Percentiles rank a stretch among this genome's conserved stretches.
Evolutionary conservation across 306 rosid genomes (phyloP).

Genomic region (Purshia tridentata): DNA sequence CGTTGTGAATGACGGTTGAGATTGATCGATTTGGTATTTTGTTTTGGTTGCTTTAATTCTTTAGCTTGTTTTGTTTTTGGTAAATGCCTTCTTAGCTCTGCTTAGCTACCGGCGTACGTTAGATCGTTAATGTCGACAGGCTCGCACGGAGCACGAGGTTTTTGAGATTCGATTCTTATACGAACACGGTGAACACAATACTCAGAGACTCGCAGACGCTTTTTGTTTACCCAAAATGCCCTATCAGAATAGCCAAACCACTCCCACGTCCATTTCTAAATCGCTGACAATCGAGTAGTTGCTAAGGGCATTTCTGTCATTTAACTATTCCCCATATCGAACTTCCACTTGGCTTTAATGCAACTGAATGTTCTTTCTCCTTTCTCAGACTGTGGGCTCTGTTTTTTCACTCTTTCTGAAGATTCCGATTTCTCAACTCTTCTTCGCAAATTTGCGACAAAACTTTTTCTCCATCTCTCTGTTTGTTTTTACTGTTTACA

Average conservation of each 20-base stretch:
- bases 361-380: conserved; percentile 27
- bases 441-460: conserved; percentile 4
- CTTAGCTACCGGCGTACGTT: conserved; percentile 19
- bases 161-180: conserved; percentile 26
- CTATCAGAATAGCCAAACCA: not conserved
- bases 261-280: not conserved
- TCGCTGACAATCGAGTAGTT: not conserved
- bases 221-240: conserved; percentile 10
- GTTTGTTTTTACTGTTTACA: not conserved
- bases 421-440: conserved; percentile 14
- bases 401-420: not conserved
- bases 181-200: conserved; percentile 20
- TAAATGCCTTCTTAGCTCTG: too few relatives aligned
- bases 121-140: conserved; percentile 1
- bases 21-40: not conserved
- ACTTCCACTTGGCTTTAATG: conserved; percentile 18
- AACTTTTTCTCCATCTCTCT: not conserved
- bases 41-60: not conserved
- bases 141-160: conserved; percentile 21
- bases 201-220: conserved; percentile 12
- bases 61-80: not conserved
- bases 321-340: not conserved
- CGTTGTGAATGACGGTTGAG: not conserved
- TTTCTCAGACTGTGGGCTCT: conserved; percentile 8
- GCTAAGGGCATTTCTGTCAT: conserved; percentile 20